Evolutionary conservation across 2,329 filamentous ascomycete genomes (phyloP).

Genomic region (Aspergillus sp.): DNA sequence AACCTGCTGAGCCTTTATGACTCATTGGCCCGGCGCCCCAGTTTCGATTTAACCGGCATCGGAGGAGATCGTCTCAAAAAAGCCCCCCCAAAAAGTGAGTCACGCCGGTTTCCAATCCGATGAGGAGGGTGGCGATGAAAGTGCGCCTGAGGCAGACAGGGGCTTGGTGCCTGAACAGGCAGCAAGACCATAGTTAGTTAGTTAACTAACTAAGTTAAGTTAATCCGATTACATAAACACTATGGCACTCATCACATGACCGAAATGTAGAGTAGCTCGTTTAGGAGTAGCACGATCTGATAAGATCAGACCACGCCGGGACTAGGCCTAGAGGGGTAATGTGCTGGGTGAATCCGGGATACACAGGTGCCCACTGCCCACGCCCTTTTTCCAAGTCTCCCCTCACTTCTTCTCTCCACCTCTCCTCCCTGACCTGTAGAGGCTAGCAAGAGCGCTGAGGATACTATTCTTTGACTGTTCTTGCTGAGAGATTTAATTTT

Average conservation of each 20-base stretch:
- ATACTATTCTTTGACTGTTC: not conserved
- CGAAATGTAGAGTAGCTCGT: not conserved
- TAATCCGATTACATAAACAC: not conserved
- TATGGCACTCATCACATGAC: not conserved
- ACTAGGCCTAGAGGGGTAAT: not conserved
- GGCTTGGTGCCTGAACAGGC: not conserved
- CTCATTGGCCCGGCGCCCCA: not conserved
- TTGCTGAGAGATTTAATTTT: not conserved
- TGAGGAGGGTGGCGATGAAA: not conserved
- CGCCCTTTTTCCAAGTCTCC: not conserved
- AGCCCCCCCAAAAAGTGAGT: not conserved
- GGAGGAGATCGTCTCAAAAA: not conserved
- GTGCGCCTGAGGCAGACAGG: not conserved
- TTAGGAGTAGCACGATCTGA: conserved; percentile 29
- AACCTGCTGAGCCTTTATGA: not conserved
- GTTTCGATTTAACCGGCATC: not conserved
- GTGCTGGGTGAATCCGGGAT: not conserved
- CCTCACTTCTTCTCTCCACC: not conserved
- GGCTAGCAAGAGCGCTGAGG: no score
- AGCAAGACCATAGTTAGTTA: not conserved
- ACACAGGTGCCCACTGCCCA: no score
- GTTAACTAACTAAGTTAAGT: not conserved
- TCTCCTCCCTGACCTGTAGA: not conserved
- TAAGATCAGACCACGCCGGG: conserved; percentile 30
- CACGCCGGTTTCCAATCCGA: not conserved